Evolutionary conservation across 192 early-diverging fungal species (phyloP).

Genomic region (Backusella westeae): DNA sequence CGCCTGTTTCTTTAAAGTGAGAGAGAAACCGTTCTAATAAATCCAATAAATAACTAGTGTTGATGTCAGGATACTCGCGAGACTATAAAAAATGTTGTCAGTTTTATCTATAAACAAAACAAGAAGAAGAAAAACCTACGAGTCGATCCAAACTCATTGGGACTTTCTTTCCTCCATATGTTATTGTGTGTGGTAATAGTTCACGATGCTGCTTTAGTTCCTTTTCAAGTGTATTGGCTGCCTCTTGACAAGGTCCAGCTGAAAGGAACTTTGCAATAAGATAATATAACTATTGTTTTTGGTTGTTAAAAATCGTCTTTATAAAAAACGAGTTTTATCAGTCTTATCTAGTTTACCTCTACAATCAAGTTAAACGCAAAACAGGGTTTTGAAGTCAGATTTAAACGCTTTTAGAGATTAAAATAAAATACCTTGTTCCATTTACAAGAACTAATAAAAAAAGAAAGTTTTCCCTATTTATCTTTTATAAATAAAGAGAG

Average conservation of each 20-base stretch:
- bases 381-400: not conserved
- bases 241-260: conserved; percentile 51
- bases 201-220: conserved; percentile 45
- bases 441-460: not conserved
- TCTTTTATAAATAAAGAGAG: not conserved
- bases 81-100: conserved; percentile 26
- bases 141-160: conserved; percentile 55
- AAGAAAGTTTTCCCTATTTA: not conserved
- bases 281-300: conserved; percentile 58
- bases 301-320: not conserved
- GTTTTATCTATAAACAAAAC: conserved; percentile 19
- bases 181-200: conserved; percentile 62
- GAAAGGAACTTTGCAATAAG: conserved; percentile 70
- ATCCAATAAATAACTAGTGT: conserved; percentile 21
- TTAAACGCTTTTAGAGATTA: not conserved
- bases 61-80: conserved; percentile 20
- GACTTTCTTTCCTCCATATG: conserved; percentile 67
- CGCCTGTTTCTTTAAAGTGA: conserved; percentile 29
- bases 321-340: not conserved
- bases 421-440: not conserved
- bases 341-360: not conserved
- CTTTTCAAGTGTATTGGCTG: conserved; percentile 48
- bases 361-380: not conserved
- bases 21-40: conserved; percentile 38
- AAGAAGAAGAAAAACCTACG: conserved; percentile 34